A percentile compares a stretch with the other conserved stretches of the same genome.
phyloP scores from a whole-genome alignment of 2,329 filamentous ascomycete species.

The Arthrobotrys conoides region DNA sequence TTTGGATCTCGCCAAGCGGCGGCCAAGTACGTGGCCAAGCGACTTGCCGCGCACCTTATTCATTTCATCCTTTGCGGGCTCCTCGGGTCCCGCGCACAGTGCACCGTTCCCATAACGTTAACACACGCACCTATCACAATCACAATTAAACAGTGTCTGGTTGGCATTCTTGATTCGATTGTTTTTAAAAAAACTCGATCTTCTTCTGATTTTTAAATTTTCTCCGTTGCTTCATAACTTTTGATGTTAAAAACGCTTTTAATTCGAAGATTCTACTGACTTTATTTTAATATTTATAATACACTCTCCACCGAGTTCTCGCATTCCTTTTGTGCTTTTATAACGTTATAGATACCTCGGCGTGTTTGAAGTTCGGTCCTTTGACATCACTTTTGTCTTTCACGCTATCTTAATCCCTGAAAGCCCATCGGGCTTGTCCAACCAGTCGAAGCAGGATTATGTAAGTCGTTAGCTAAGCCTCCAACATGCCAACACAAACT shows the following conservation, averaged over 20 bases:
- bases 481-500: constrained; percentile 42
- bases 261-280: neutral
- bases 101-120: constrained; percentile 19
- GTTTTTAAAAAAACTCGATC: constrained; percentile 24
- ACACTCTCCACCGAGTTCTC: neutral
- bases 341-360: constrained; percentile 38
- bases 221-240: neutral
- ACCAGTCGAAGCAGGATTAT: constrained; percentile 6
- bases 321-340: neutral
- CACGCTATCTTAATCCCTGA: constrained; percentile 7
- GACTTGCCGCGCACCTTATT: constrained; percentile 28
- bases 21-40: constrained; percentile 41
- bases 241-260: neutral
- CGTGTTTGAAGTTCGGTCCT: neutral
- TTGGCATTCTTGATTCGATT: constrained; percentile 1
- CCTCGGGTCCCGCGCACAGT: constrained; percentile 45
- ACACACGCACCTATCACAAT: neutral
- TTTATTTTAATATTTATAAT: neutral
- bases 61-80: constrained; percentile 21
- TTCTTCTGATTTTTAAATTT: neutral
- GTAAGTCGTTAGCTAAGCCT: constrained; percentile 38
- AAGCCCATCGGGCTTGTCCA: neutral
- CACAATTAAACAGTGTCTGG: neutral
- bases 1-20: constrained; percentile 30
- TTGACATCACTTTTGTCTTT: constrained; percentile 9